Base-by-base conservation (phyloP, 139 green algal species). In the Haematococcus sp. region DNA sequence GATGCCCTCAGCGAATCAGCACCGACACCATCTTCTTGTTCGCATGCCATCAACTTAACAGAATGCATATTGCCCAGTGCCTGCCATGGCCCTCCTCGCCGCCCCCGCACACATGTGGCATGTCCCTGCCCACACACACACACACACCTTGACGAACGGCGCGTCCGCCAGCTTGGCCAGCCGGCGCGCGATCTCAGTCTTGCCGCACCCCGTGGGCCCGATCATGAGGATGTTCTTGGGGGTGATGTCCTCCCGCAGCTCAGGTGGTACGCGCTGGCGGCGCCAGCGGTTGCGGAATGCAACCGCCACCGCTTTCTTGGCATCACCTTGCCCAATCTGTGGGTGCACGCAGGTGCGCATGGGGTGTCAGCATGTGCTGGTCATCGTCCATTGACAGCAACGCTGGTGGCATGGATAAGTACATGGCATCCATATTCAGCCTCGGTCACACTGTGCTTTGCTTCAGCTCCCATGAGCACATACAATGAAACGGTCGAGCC, bases 81-180 rank as follows among this genome's bases (percentile, higher is more conserved):
- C 28, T n/a, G 28, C 27, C 30, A 32, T 44, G 63, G 11, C 63
- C 16, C 33, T 30, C 33, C 31, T 31, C 2, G 2, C 63, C 34
- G 59, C 44, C 7, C 25, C 66, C 51, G 0, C 30, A 25, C 7
- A 49, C 40, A 49, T 23, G 35, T 31, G 17, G 17, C 13, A 56
- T 27, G 4, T 25, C 27, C 46, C 25, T 56, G 23, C 43, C 51
- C 40, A 11, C 40, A 7, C 40, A 7, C 22, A 25, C 17, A 86
- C 88, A 63, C 95, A 84, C 27, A 97, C 88, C 89, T 98, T 98
- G 66, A 98, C 83, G 84, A 98, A 98, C 0, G 95, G 95, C 31
- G 95, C 92, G 73, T 97, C 89, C 20, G 91, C 89, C 31, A 98
- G 84, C 80, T 97, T 97, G 20, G 94, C 95, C 34, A 98, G 88